These are phyloP conservation scores for Apiospora saccharicola DNA, from an alignment of 2,329 filamentous ascomycete genomes.

Conservation along the genomic window DNA sequence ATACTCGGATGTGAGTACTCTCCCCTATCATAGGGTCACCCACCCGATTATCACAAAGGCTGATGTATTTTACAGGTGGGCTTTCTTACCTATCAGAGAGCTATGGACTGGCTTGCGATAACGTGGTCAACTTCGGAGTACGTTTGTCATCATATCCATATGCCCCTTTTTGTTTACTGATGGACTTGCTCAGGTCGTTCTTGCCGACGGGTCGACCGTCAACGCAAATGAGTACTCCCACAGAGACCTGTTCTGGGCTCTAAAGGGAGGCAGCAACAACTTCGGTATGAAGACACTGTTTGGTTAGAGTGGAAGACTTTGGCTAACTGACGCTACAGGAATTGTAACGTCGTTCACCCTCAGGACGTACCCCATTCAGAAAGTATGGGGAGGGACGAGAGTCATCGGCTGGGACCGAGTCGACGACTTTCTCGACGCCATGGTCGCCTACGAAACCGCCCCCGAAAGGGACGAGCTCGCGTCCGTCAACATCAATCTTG, in stretches of 20 bases:
- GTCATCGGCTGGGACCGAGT: conserved; percentile 6
- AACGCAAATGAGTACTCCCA: conserved; percentile 22
- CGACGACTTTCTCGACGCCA: conserved; percentile 21
- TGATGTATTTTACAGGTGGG: neutral
- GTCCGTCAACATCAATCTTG: conserved; percentile 19
- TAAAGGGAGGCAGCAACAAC: conserved; percentile 27
- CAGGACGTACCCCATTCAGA: conserved; percentile 3
- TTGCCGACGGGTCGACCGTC: neutral
- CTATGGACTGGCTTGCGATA: neutral
- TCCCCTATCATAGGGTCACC: neutral
- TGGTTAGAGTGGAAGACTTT: neutral
- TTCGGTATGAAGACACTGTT: conserved; percentile 26
- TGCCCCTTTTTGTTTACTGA: neutral
- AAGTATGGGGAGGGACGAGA: conserved; percentile 21
- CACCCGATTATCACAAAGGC: neutral
- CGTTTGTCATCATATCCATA: neutral
- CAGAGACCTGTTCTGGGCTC: conserved; percentile 23
- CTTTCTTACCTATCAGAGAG: neutral
- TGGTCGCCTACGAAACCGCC: conserved; percentile 21
- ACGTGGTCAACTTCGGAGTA: neutral
- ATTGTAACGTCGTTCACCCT: conserved; percentile 22
- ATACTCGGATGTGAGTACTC: neutral
- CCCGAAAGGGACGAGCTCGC: neutral
- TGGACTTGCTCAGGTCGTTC: neutral
- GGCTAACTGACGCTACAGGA: too few species aligned